phyloP scores from a whole-genome alignment of 768 basidiomycete genomes.

The Boletus eberwhitei region DNA sequence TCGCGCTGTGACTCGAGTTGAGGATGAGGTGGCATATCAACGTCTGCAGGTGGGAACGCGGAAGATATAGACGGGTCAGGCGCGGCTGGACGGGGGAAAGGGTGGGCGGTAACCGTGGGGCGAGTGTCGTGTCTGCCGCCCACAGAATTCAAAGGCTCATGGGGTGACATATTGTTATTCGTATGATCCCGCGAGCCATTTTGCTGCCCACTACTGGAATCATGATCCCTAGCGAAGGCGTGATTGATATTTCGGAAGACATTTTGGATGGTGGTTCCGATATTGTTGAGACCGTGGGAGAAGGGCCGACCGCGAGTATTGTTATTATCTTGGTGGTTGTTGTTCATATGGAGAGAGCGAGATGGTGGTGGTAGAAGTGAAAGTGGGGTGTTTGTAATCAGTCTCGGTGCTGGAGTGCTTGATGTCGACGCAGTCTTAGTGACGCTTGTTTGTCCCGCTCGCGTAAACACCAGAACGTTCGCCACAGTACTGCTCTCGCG shows the following conservation, averaged over 20 bases:
- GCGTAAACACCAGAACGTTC: constrained; percentile 34
- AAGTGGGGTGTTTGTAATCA: constrained; percentile 8
- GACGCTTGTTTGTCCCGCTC: constrained; percentile 23
- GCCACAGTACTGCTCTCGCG: background rate
- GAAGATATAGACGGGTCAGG: constrained; percentile 1
- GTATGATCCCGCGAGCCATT: background rate
- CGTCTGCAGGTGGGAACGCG: background rate
- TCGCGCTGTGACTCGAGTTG: constrained; percentile 10
- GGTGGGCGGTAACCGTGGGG: constrained; percentile 1
- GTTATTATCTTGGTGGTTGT: constrained; percentile 12
- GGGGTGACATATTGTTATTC: background rate
- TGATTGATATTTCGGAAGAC: constrained; percentile 33
- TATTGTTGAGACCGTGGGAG: constrained; percentile 17
- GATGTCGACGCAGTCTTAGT: constrained; percentile 5
- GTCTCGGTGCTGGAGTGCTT: background rate
- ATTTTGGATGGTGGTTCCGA: constrained; percentile 28
- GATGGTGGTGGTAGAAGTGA: constrained; percentile 17
- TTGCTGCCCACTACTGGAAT: background rate
- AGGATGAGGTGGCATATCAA: constrained; percentile 5
- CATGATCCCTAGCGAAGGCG: constrained; percentile 20
- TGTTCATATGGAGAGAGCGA: constrained; percentile 10
- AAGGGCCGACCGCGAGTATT: constrained; percentile 11
- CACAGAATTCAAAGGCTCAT: constrained; percentile 2
- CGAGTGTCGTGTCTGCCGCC: background rate
- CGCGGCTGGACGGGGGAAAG: background rate